These are phyloP conservation scores for Westerdykella sp. DNA, from an alignment of 2,329 filamentous ascomycete species.

Conservation along the genomic window DNA sequence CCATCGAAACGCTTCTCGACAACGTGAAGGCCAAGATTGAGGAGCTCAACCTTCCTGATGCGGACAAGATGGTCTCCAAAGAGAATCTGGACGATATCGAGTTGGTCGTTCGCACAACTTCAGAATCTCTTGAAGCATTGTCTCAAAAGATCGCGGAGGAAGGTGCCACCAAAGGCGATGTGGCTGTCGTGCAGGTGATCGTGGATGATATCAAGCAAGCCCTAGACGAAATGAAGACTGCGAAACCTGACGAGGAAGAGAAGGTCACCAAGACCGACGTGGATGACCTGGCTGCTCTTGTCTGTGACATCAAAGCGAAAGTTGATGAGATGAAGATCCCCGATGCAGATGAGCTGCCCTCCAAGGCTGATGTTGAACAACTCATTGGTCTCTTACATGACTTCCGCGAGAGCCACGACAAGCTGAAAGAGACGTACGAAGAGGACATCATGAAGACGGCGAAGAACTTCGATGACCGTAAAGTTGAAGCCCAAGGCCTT, in stretches of 20 bases:
- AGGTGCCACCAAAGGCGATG: conserved; percentile 69
- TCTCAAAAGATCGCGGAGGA: conserved; percentile 60
- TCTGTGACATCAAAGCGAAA: conserved; percentile 76
- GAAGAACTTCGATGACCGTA: conserved; percentile 76
- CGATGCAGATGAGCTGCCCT: conserved; percentile 63
- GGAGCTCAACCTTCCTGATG: conserved; percentile 61
- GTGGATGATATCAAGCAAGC: conserved; percentile 69
- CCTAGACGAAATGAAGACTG: conserved; percentile 60
- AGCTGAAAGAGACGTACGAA: conserved; percentile 67
- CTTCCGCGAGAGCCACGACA: conserved; percentile 54
- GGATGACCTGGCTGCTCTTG: conserved; percentile 70
- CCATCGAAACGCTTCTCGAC: conserved; percentile 81
- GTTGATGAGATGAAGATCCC: conserved; percentile 67
- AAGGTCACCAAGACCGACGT: conserved; percentile 75
- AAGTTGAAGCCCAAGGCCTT: conserved; percentile 73
- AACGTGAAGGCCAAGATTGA: conserved; percentile 87
- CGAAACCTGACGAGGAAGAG: conserved; percentile 45
- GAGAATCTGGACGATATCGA: conserved; percentile 59
- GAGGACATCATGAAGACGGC: conserved; percentile 67
- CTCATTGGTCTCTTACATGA: conserved; percentile 50
- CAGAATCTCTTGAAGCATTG: conserved; percentile 63
- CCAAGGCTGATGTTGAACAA: conserved; percentile 67
- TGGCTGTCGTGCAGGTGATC: conserved; percentile 69
- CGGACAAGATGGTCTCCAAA: conserved; percentile 61
- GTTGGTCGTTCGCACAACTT: conserved; percentile 65